phyloP scores from a whole-genome alignment of 1,284 basidiomycete species.

The Sanguinoderma infundibulare region DNA sequence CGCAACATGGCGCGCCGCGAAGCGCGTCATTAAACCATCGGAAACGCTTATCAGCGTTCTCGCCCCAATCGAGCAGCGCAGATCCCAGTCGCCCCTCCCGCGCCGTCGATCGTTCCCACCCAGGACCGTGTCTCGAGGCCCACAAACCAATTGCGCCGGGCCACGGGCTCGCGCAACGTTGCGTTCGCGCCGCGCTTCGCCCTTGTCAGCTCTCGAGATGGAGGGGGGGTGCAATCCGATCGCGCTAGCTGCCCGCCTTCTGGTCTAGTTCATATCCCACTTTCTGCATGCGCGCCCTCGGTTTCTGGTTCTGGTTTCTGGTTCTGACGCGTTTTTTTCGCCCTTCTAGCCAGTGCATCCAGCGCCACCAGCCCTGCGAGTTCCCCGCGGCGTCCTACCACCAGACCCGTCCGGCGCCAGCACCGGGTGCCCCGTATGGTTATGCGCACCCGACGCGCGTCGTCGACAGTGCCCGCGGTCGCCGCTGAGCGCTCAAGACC shows the following conservation, averaged over 20 bases:
- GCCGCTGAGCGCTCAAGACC: not conserved
- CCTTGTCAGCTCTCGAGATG: no score
- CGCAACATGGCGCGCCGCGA: no score
- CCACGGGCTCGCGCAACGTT: no score
- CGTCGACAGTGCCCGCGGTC: not conserved
- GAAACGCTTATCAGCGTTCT: not conserved
- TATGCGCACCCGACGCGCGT: not conserved
- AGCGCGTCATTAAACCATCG: not conserved
- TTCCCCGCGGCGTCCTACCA: slow-evolving; percentile 11
- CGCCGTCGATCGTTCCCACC: not conserved
- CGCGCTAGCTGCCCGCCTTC: no score
- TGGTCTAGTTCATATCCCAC: no score
- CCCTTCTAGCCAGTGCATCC: slow-evolving; percentile 19
- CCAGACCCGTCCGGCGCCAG: not conserved
- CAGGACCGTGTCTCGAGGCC: not conserved
- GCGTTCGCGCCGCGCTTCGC: no score
- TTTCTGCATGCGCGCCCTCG: no score
- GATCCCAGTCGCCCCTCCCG: not conserved
- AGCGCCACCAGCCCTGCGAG: slow-evolving; percentile 22
- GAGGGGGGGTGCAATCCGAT: no score
- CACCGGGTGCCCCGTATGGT: not conserved
- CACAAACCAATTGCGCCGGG: not conserved
- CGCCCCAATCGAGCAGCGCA: not conserved
- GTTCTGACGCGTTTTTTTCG: not conserved
- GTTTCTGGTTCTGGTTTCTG: no score